Evolutionary conservation across 225 moss, liverwort and hornwort species (phyloP), one percentile per base, ranked within the genome.

Genomic region (Ulota crispa): DNA sequence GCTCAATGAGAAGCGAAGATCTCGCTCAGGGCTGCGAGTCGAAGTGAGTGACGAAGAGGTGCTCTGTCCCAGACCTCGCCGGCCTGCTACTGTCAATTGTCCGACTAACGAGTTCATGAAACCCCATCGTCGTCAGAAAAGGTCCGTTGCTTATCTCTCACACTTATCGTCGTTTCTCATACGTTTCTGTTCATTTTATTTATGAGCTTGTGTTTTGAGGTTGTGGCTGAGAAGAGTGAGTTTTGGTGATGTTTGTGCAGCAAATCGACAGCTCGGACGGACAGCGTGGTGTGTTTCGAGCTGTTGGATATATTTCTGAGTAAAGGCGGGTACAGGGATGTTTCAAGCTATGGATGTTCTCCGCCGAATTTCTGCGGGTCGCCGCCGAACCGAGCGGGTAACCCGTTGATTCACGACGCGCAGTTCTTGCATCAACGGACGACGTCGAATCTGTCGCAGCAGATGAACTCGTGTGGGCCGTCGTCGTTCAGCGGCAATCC

Each of bases 291-390:
- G 5, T 94, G 94, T 43, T 96, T 93, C 21, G 96, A 96, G 88
- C 81, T 96, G 36, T 88, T 96, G 47, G 96, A 96, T 59, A 96
- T 96, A 43, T 96, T 96, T 70, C 70, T 94, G 42, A 96, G 93
- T 75, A 89, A 93, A 83, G 89, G 92, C 5, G 93, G 94, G 4
- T 96, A 93, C 36, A 83, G 92, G 9, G 96, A 94, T 9, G 91
- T 94, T 0, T 59, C 93, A 18, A 91, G 55, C 79, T 94, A 92
- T 78, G 92, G 91, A 23, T 96, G 94, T 16, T 96, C 96, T 10
- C 96, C 96, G 0, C 94, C 94, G 7, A 93, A 92, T 81, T 94
- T 89, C 77, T 94, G 94, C 34, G 96, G 94, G 42, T 96, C 96
- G 0, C 96, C 96, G 4, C 96, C 96, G 3, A 92, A 84, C 31